phyloP scores from a whole-genome alignment of 345 rosid species.

The Toxicodendron radicans region DNA sequence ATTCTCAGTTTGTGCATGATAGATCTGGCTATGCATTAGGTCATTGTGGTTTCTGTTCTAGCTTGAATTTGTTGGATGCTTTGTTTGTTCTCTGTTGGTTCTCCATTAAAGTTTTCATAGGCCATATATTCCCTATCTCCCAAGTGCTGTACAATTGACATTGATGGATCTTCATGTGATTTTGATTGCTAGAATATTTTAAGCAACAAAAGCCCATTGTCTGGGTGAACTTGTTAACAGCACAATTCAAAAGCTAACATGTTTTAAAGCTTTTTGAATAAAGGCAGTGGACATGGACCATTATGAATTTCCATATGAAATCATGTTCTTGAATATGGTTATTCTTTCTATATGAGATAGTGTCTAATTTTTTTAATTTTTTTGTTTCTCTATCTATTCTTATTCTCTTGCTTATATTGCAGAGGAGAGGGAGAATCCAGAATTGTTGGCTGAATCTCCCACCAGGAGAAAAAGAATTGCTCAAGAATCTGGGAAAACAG shows the following conservation, averaged over 20 bases:
- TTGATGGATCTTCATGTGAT: not conserved
- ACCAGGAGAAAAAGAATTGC: conserved; percentile 81
- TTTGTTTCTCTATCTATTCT: not conserved
- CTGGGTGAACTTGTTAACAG: not conserved
- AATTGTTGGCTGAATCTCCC: conserved; percentile 86
- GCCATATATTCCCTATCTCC: not conserved
- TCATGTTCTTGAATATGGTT: not conserved
- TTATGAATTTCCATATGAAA: not conserved
- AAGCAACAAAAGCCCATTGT: not conserved
- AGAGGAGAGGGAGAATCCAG: conserved; percentile 98
- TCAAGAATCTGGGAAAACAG: conserved; percentile 83
- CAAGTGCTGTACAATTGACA: not conserved
- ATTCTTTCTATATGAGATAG: not conserved
- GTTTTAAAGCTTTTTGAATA: not conserved
- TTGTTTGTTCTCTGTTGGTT: not conserved
- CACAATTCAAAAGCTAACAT: not conserved
- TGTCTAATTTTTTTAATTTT: not conserved
- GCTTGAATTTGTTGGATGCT: not conserved
- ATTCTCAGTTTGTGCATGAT: too few species aligned
- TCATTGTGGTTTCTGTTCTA: not conserved
- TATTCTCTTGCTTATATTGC: conserved; percentile 20
- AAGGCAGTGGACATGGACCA: not conserved
- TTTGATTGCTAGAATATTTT: not conserved
- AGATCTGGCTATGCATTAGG: not conserved
- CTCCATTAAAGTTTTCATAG: not conserved